Conservation (phyloP, 371 early-diverging fungal species). For the Mycotypha africana region DNA sequence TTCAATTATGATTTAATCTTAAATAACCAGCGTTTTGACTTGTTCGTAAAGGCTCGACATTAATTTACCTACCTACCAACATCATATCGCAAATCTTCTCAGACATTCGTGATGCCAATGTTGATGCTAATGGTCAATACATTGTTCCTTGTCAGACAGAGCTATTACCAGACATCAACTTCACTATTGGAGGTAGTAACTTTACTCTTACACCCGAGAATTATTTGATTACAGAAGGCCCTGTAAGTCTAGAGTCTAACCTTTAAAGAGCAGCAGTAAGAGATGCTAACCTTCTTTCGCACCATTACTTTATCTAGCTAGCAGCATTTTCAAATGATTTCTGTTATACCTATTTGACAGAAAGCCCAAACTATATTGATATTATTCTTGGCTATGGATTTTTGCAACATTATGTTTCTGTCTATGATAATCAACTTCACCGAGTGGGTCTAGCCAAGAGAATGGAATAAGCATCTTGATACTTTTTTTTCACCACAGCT, state of each 20-base stretch:
- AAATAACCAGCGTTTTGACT: too few species aligned
- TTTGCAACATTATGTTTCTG: conserved; percentile 37
- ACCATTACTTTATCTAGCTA: background rate
- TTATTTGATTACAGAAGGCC: conserved; percentile 27
- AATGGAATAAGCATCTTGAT: too few species aligned
- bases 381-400: conserved; percentile 43
- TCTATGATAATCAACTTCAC: conserved; percentile 33
- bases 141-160: conserved; percentile 26
- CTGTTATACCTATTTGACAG: conserved; percentile 37
- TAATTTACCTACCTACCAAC: conserved; percentile 26
- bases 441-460: conserved; percentile 32
- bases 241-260: conserved; percentile 10
- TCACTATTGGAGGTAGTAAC: conserved; percentile 16
- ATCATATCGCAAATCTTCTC: conserved; percentile 15
- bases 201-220: conserved; percentile 21
- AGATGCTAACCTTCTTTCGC: too few species aligned
- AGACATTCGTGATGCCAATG: conserved; percentile 8
- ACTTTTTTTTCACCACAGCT: too few species aligned
- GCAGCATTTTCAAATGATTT: conserved; percentile 6
- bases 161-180: conserved; percentile 17
- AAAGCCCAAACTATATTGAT: conserved; percentile 29
- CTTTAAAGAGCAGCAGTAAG: too few species aligned
- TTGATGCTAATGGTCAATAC: conserved; percentile 23
- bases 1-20: too few species aligned
- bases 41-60: conserved; percentile 21